A percentile compares a stretch with the other conserved stretches of the same genome.
These are phyloP conservation scores for Phytophthora agathidicida DNA, from an alignment of 352 stramenopile species.

Conservation along the genomic window DNA sequence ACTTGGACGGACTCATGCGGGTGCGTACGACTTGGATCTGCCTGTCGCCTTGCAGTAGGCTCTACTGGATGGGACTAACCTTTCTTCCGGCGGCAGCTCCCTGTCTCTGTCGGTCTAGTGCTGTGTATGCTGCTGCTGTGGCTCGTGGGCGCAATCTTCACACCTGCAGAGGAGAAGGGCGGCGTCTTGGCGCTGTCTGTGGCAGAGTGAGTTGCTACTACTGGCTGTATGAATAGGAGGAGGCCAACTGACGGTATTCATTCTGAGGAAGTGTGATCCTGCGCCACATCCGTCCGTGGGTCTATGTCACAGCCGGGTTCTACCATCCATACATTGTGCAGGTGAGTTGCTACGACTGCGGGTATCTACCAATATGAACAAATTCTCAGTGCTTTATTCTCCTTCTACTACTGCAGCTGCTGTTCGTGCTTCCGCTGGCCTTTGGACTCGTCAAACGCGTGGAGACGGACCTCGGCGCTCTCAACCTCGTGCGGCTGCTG, in stretches of 20 bases:
- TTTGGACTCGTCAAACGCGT: slow-evolving; percentile 81
- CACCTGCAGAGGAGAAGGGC: slow-evolving; percentile 62
- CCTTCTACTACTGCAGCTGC: slow-evolving; percentile 44
- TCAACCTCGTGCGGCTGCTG: slow-evolving; percentile 70
- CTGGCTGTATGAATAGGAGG: not conserved
- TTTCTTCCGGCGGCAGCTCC: slow-evolving; percentile 46
- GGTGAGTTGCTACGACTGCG: slow-evolving; percentile 26
- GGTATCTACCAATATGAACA: not conserved
- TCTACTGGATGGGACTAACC: not conserved
- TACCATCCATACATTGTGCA: slow-evolving; percentile 84
- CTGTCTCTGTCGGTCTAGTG: slow-evolving; percentile 68
- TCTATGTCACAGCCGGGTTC: slow-evolving; percentile 86
- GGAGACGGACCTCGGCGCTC: slow-evolving; percentile 68
- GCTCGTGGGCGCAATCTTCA: slow-evolving; percentile 77
- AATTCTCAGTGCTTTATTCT: not conserved
- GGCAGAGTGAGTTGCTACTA: slow-evolving; percentile 59
- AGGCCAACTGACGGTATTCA: not conserved
- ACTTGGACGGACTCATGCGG: slow-evolving; percentile 40
- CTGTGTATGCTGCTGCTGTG: slow-evolving; percentile 71
- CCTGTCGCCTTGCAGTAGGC: too few species aligned
- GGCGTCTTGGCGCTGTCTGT: slow-evolving; percentile 83
- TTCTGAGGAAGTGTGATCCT: slow-evolving; percentile 67
- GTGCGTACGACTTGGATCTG: too few species aligned
- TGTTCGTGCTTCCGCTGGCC: slow-evolving; percentile 64
- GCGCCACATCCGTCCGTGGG: slow-evolving; percentile 85